A percentile compares a stretch with the other conserved stretches of the same genome.
Evolutionary conservation across 139 green algal species (phyloP).

Genomic region (Tetradesmus lagerheimii): DNA sequence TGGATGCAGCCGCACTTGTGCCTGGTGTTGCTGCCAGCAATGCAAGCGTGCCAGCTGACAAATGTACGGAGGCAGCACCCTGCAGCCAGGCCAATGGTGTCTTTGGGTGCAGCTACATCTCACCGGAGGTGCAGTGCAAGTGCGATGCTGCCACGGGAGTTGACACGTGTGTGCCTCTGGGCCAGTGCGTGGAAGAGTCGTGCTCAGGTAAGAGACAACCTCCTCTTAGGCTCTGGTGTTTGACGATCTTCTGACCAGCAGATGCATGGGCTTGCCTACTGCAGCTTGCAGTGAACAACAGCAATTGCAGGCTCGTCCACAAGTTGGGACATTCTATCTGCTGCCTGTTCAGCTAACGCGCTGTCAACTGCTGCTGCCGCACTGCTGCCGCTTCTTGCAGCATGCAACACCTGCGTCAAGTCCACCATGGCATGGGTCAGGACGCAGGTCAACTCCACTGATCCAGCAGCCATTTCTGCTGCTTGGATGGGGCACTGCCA

Average conservation of each 20-base stretch:
- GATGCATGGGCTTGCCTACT: no score
- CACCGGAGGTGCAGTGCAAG: background rate
- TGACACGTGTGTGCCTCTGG: background rate
- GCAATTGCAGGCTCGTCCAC: no score
- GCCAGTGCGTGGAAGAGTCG: background rate
- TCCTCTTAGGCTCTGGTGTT: no score
- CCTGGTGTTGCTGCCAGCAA: background rate
- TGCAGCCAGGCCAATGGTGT: background rate
- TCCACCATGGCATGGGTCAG: background rate
- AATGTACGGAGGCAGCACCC: background rate
- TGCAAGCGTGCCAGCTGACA: background rate
- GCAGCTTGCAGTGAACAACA: no score
- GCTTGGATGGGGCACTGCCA: background rate
- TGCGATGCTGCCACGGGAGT: background rate
- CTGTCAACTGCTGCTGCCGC: background rate
- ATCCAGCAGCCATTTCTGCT: background rate
- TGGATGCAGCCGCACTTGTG: background rate
- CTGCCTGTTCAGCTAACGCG: no score
- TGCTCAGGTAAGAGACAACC: background rate
- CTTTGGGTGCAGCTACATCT: background rate
- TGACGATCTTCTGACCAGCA: no score
- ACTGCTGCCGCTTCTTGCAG: background rate
- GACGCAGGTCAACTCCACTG: background rate
- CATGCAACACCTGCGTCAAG: conserved; percentile 14
- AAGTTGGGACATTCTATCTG: no score